Evolutionary conservation across 345 rosid species (phyloP), one percentile per base, ranked within the genome.

Genomic region (Rhizophora apiculata): DNA sequence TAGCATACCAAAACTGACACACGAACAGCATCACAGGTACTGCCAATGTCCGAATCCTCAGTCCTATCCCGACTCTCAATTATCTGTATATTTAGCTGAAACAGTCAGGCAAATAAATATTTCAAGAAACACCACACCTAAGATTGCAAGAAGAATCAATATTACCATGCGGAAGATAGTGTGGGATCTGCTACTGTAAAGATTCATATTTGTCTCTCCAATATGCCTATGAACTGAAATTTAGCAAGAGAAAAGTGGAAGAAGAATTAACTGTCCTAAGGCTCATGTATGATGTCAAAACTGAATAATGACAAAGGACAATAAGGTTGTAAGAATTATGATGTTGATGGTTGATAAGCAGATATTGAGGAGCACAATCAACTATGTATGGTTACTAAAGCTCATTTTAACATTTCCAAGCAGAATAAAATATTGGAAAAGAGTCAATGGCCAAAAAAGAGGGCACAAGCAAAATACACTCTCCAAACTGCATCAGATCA

Each of bases 81-180:
- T 64, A 94, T 89, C 98, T 94, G 76, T 68, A 56, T 24, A 27
- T 11, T 58, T 62, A 57, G 64, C 20, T 66, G 48, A 53, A 64
- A 18, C 71, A 64, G 22, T 77, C 60, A 75, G 78, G 39, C 27
- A 34, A 8, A 69, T 56, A 54, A 69, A 69, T 21, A 56, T 43
- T 43, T 43, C 60, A 63, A n/a, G 53, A 24, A 27, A 60, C 62
- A 70, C 37, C 52, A 2, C 18, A 15, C 64, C 71, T 46, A 32
- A 24, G 51, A 71, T 31, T 62, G 37, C 15, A 64, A 69, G 36
- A 32, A 61, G 59, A 56, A 22, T 62, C 15, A 62, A 59, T 48
- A 43, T 81, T 86, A 94, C 98, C 98, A 94, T 94, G 74, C 98
- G 89, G 70, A 94, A 94, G 69, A 94, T 94, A 46, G 98, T 94